Conservation (phyloP, 768 basidiomycete genomes). For the Calocera viscosa region DNA sequence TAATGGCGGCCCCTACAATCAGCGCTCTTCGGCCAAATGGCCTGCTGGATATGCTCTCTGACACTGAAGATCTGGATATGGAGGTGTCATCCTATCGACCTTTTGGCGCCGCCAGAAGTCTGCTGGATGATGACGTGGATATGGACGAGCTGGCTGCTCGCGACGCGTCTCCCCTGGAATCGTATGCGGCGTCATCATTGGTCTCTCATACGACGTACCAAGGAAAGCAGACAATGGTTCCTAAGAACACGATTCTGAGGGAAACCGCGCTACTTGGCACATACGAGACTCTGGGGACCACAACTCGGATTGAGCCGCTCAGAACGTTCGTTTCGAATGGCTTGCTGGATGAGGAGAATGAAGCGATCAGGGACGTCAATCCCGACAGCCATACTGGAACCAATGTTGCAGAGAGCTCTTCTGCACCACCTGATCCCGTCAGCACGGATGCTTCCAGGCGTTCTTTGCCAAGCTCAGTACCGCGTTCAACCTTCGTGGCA, state of each 20-base stretch:
- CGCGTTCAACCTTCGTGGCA: neutral
- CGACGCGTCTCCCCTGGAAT: neutral
- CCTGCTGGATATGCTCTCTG: neutral
- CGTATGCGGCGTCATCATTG: neutral
- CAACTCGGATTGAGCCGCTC: no score
- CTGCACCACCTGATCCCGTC: no score
- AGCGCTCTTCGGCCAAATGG: slow-evolving; percentile 6
- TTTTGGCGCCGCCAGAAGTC: neutral
- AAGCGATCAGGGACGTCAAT: neutral
- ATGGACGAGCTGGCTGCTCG: neutral
- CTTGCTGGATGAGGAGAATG: neutral
- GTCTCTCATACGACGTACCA: neutral
- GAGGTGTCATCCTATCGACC: neutral
- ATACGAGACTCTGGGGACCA: neutral
- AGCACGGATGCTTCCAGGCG: no score
- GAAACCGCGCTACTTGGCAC: no score
- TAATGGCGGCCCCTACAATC: neutral
- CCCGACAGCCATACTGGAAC: neutral
- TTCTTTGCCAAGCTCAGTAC: neutral
- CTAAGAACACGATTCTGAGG: no score
- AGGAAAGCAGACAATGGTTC: neutral
- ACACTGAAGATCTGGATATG: neutral
- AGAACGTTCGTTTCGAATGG: neutral
- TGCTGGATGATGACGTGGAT: neutral
- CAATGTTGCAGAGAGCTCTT: no score